Evolutionary conservation across 805 yeast genomes (phyloP).

Genomic region (Lachancea mirantina): DNA sequence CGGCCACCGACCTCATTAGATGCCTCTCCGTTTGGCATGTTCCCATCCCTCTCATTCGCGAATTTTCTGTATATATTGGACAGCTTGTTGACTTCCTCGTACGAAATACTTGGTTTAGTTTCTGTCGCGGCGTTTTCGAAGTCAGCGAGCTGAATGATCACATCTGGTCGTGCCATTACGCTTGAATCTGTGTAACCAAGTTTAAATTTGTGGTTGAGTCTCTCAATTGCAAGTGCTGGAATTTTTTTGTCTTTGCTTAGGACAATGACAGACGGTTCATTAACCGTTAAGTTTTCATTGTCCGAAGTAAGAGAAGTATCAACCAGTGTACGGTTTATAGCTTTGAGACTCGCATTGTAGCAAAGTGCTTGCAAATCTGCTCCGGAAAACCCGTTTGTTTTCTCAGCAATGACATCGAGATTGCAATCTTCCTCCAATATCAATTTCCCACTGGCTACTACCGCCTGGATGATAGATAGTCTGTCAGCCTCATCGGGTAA

Average conservation of each 20-base stretch:
- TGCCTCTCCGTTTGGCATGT: conserved; percentile 79
- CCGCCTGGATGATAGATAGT: conserved; percentile 50
- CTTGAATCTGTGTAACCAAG: not conserved
- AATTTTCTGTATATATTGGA: conserved; percentile 61
- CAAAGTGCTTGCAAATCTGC: conserved; percentile 92
- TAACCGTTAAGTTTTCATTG: not conserved
- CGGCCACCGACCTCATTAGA: conserved; percentile 81
- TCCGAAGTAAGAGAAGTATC: not conserved
- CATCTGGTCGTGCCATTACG: conserved; percentile 17
- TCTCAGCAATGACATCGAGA: conserved; percentile 45
- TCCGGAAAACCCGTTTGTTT: conserved; percentile 77
- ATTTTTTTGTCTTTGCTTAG: not conserved
- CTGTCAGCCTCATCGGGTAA: conserved; percentile 71
- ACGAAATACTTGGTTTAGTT: conserved; percentile 86
- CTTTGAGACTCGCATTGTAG: conserved; percentile 84
- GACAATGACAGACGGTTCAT: not conserved
- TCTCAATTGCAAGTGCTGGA: not conserved
- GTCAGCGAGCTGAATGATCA: conserved; percentile 48
- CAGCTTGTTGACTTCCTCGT: conserved; percentile 58
- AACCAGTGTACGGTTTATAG: conserved; percentile 56
- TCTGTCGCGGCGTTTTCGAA: conserved; percentile 57
- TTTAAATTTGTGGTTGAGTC: not conserved
- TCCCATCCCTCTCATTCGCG: conserved; percentile 71
- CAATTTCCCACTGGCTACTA: conserved; percentile 34
- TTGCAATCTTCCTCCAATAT: conserved; percentile 43